phyloP scores from a whole-genome alignment of 345 rosid species.

The Rubroshorea leprosula region DNA sequence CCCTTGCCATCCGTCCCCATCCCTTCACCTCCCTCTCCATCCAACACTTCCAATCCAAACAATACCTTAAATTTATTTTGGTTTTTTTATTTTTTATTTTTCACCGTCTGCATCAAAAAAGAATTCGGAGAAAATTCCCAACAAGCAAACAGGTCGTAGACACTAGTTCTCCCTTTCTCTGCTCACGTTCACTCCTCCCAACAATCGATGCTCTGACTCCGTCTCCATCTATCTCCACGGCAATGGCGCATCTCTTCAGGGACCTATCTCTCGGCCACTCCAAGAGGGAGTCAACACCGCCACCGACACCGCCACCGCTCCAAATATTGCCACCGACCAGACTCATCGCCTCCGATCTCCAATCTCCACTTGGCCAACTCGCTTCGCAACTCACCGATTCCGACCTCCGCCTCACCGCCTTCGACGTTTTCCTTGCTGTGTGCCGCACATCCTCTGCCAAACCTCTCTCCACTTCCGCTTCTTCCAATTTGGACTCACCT shows the following conservation, averaged over 20 bases:
- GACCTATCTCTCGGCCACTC: slow-evolving; percentile 90
- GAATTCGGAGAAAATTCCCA: neutral
- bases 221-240: slow-evolving; percentile 16
- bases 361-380: slow-evolving; percentile 78
- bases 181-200: slow-evolving; percentile 4
- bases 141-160: slow-evolving; percentile 8
- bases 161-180: neutral
- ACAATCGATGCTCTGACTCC: slow-evolving; percentile 11
- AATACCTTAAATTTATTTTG: too few relatives aligned
- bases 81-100: too few relatives aligned
- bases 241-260: slow-evolving; percentile 93
- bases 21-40: too few relatives aligned
- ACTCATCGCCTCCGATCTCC: slow-evolving; percentile 40
- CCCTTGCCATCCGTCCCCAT: too few relatives aligned
- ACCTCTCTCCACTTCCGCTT: slow-evolving; percentile 39
- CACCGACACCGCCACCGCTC: slow-evolving; percentile 20
- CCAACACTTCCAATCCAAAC: too few relatives aligned
- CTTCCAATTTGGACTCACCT: slow-evolving; percentile 46
- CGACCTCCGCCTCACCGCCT: slow-evolving; percentile 78
- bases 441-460: slow-evolving; percentile 79
- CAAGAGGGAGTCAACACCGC: slow-evolving; percentile 60
- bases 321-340: slow-evolving; percentile 29
- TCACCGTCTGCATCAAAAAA: too few relatives aligned
- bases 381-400: slow-evolving; percentile 57
- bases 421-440: slow-evolving; percentile 90